Evolutionary conservation across 257 asterid species (phyloP).

Genomic region (Fraxinus cuspidata): DNA sequence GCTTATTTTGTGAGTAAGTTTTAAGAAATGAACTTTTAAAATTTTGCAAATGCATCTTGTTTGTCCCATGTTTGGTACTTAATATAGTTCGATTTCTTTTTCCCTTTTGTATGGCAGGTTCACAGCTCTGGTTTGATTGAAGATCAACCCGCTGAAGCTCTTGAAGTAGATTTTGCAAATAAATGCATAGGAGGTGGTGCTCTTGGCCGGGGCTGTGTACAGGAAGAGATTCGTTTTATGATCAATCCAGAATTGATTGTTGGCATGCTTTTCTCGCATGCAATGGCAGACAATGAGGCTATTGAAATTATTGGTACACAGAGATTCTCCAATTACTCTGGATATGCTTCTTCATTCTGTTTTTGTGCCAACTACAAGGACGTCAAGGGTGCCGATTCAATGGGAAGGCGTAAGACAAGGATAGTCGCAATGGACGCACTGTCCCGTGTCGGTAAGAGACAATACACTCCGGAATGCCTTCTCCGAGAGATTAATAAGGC

Average conservation of each 20-base stretch:
- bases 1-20: neutral
- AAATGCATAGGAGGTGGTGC: slow-evolving; percentile 90
- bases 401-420: slow-evolving; percentile 76
- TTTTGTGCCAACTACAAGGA: slow-evolving; percentile 64
- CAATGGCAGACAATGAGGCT: slow-evolving; percentile 86
- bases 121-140: slow-evolving; percentile 64
- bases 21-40: neutral
- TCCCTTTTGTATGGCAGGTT: slow-evolving; percentile 43
- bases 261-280: slow-evolving; percentile 74
- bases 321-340: slow-evolving; percentile 81
- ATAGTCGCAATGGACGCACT: slow-evolving; percentile 82
- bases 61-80: slow-evolving; percentile 10
- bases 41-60: neutral
- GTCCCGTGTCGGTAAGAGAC: slow-evolving; percentile 68
- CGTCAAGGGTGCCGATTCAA: slow-evolving; percentile 51
- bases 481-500: slow-evolving; percentile 90
- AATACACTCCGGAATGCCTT: slow-evolving; percentile 54
- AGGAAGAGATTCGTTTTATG: slow-evolving; percentile 97
- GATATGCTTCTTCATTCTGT: slow-evolving; percentile 84
- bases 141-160: slow-evolving; percentile 65
- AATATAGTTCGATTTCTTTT: neutral
- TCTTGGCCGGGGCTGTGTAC: slow-evolving; percentile 77
- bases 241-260: slow-evolving; percentile 80
- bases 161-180: slow-evolving; percentile 94
- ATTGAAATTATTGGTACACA: slow-evolving; percentile 86